Evolutionary conservation across 2,329 filamentous ascomycete species (phyloP).

Genomic region (Ascochyta viciae-villosae): DNA sequence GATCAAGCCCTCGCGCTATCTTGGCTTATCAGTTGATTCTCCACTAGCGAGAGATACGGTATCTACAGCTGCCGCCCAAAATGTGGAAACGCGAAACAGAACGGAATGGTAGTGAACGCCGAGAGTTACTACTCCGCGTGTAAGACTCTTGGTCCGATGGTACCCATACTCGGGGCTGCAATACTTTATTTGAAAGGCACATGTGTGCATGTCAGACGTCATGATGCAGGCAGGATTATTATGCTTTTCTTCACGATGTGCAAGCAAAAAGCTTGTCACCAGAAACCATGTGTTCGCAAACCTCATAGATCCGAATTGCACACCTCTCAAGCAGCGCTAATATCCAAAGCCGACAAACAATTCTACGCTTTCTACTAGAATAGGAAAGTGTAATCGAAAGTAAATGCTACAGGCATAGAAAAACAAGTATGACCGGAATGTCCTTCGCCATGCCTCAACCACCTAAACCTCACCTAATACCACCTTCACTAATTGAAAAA

Average conservation of each 20-base stretch:
- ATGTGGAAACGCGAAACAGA: not conserved
- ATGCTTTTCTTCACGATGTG: not conserved
- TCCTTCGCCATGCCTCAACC: not conserved
- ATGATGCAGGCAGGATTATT: not conserved
- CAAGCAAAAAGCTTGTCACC: no score
- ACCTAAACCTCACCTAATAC: constrained; percentile 45
- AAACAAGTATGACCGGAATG: not conserved
- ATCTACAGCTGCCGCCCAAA: constrained; percentile 1
- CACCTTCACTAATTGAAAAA: constrained; percentile 58
- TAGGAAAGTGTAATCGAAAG: not conserved
- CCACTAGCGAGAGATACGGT: constrained; percentile 6
- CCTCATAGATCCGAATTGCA: not conserved
- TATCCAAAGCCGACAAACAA: no score
- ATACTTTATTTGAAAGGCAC: not conserved
- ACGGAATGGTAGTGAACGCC: not conserved
- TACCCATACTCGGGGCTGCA: not conserved
- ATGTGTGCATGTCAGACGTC: not conserved
- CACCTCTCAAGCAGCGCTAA: no score
- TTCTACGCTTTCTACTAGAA: not conserved
- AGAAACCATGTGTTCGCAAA: not conserved
- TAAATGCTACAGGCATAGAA: not conserved
- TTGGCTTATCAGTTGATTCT: constrained; percentile 14
- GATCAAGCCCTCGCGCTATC: constrained; percentile 1
- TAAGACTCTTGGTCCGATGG: constrained; percentile 9
- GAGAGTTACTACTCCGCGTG: constrained; percentile 3